Evolutionary conservation across 306 rosid species (phyloP).

Genomic region (Rosa lucieae): DNA sequence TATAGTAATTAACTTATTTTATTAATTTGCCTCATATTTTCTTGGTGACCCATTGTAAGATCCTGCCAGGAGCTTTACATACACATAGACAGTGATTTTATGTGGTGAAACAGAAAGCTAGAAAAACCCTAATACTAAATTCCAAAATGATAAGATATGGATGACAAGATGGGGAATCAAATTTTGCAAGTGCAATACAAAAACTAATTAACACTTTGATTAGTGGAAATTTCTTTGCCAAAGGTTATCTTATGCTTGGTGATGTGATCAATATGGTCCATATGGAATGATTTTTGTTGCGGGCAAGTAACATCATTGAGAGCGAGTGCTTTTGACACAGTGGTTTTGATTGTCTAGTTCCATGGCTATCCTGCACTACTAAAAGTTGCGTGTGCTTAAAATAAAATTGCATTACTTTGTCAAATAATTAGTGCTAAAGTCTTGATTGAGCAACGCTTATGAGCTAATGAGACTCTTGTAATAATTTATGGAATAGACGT

Average conservation of each 20-base stretch:
- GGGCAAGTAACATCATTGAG: constrained; percentile 54
- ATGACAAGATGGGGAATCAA: constrained; percentile 51
- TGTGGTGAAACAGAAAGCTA: constrained; percentile 29
- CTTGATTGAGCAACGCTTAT: neutral
- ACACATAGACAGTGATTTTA: constrained; percentile 16
- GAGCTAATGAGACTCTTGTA: constrained; percentile 16
- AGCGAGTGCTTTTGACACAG: constrained; percentile 32
- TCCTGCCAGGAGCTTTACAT: constrained; percentile 37
- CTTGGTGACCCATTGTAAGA: constrained; percentile 21
- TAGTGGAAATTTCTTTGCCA: constrained; percentile 30
- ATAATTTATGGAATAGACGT: neutral
- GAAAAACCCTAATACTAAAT: constrained; percentile 26
- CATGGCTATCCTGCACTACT: constrained; percentile 31
- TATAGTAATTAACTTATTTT: neutral
- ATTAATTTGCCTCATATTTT: neutral
- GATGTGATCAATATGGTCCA: constrained; percentile 30
- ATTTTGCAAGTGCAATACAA: constrained; percentile 40
- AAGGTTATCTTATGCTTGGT: constrained; percentile 25
- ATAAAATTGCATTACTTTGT: neutral
- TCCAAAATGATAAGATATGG: constrained; percentile 43
- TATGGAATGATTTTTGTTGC: constrained; percentile 35
- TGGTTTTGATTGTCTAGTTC: constrained; percentile 13
- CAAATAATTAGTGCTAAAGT: constrained; percentile 16
- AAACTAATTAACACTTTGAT: constrained; percentile 34
- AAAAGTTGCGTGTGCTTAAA: constrained; percentile 8